Percentiles rank a stretch among this genome's conserved stretches.
These are phyloP conservation scores for Salinomyces thailandicus DNA, from an alignment of 2,329 filamentous ascomycete genomes.

Conservation along the genomic window DNA sequence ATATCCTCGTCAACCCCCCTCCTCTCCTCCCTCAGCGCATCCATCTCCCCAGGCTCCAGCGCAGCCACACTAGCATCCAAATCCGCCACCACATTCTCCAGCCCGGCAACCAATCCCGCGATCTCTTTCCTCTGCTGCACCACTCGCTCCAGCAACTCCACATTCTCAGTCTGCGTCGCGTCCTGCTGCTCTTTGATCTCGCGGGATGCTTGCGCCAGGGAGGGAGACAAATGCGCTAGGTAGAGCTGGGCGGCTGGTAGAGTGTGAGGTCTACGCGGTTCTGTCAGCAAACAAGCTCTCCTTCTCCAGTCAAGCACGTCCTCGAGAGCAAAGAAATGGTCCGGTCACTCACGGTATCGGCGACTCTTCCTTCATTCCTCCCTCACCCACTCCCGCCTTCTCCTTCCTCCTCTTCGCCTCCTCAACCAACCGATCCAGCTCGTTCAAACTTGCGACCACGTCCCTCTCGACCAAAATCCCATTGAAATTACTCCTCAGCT, in stretches of 20 bases:
- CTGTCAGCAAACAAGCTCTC: background rate
- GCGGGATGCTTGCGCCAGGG: slow-evolving; percentile 41
- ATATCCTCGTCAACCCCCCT: slow-evolving; percentile 22
- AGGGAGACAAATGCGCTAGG: slow-evolving; percentile 48
- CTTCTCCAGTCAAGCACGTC: background rate
- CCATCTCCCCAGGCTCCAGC: slow-evolving; percentile 24
- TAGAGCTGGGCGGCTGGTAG: slow-evolving; percentile 47
- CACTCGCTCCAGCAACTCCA: slow-evolving; percentile 41
- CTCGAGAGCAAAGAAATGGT: background rate
- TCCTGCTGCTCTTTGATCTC: slow-evolving; percentile 41
- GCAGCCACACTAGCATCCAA: slow-evolving; percentile 41
- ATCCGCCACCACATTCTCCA: slow-evolving; percentile 48
- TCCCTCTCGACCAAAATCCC: slow-evolving; percentile 46
- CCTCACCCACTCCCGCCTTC: slow-evolving; percentile 24
- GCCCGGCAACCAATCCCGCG: slow-evolving; percentile 40
- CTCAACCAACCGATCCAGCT: slow-evolving; percentile 48
- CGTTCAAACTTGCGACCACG: slow-evolving; percentile 49
- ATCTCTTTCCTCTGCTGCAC: slow-evolving; percentile 48
- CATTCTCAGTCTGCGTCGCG: slow-evolving; percentile 42
- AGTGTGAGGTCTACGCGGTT: slow-evolving; percentile 43
- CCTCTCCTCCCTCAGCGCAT: slow-evolving; percentile 20
- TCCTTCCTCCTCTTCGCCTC: slow-evolving; percentile 47
- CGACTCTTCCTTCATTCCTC: slow-evolving; percentile 18
- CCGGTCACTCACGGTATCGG: slow-evolving; percentile 42
- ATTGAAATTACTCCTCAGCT: slow-evolving; percentile 45